Base-by-base conservation (phyloP, 1,139 yeast species). In the Diutina mesorugosa region DNA sequence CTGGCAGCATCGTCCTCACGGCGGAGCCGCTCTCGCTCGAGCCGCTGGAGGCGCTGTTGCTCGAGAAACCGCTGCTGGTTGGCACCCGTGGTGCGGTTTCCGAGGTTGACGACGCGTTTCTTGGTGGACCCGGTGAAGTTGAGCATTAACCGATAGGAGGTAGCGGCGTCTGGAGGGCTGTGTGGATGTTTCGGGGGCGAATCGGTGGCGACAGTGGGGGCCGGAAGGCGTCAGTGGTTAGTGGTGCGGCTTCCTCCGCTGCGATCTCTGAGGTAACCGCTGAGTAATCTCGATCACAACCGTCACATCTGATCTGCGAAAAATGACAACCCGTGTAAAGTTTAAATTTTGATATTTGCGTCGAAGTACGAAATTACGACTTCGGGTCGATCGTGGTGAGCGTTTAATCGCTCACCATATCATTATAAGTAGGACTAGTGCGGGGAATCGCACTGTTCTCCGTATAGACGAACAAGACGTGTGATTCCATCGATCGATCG, bases 31-130 rank as follows among this genome's bases (percentile, higher is more conserved):
- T 88, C 90, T 58, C 97, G 75, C 59, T 78, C 78, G 59, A 76
- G 78, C 45, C 98, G 75, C 60, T 88, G 91, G 50, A 71, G 70
- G 61, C 81, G 80, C 4, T 96, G 83, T 60, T 78, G 81, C 60
- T 79, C 81, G 26, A 91, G 70, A 59, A 82, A 71, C 28, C 53
- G 41, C 12, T 8, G 45, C 14, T 38, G 32, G n/a, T 16, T 18
- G 18, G 41, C 41, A 2, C 53, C 53, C 7, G 45, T 50, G 71
- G 50, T 68, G 51, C 71, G 64, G 58, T 87, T 87, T 3, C 97
- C 95, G 54, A 90, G 73, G 66, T 91, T 90, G 61, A 91, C 85
- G 48, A 78, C 80, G 58, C 97, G 73, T 61, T 80, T 78, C 61
- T 75, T 77, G 5, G 78, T 77, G 58, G 79, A 80, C 1, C 95